phyloP scores from a whole-genome alignment of 2,329 filamentous ascomycete species.

The Xylaria sp. region DNA sequence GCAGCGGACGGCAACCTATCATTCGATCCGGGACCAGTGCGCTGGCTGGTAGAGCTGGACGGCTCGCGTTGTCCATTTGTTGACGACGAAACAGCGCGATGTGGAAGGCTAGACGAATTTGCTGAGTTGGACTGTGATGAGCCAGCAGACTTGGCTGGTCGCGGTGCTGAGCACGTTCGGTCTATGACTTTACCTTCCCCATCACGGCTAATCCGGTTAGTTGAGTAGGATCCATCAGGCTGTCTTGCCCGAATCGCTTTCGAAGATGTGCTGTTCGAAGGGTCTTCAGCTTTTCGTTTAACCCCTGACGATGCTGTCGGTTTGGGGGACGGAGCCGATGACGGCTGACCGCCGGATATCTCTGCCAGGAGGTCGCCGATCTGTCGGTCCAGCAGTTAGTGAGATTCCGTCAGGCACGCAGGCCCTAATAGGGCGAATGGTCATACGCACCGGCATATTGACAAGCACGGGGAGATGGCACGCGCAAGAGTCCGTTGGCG shows the following conservation, averaged over 20 bases:
- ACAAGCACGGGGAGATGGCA: conserved; percentile 15
- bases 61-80: conserved; percentile 28
- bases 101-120: conserved; percentile 29
- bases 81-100: conserved; percentile 26
- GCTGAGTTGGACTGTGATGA: conserved; percentile 21
- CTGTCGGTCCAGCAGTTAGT: conserved; percentile 29
- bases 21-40: conserved; percentile 19
- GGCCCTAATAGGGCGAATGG: neutral
- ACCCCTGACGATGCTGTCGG: conserved; percentile 31
- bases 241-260: conserved; percentile 29
- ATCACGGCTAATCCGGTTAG: conserved; percentile 27
- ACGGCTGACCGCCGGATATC: conserved; percentile 51
- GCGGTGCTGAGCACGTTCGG: conserved; percentile 22
- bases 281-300: conserved; percentile 56
- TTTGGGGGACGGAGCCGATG: conserved; percentile 31
- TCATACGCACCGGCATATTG: conserved; percentile 37
- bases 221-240: conserved; percentile 27
- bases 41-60: conserved; percentile 21
- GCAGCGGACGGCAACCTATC: conserved; percentile 13
- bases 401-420: neutral
- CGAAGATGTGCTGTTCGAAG: conserved; percentile 30
- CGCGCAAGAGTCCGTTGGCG: conserved; percentile 11
- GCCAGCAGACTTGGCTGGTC: conserved; percentile 23
- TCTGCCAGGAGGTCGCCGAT: conserved; percentile 56
- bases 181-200: conserved; percentile 22